A percentile compares a stretch with the other conserved stretches of the same genome.
Evolutionary conservation across 768 basidiomycete genomes (phyloP).

Genomic region (Suillus brevipes): DNA sequence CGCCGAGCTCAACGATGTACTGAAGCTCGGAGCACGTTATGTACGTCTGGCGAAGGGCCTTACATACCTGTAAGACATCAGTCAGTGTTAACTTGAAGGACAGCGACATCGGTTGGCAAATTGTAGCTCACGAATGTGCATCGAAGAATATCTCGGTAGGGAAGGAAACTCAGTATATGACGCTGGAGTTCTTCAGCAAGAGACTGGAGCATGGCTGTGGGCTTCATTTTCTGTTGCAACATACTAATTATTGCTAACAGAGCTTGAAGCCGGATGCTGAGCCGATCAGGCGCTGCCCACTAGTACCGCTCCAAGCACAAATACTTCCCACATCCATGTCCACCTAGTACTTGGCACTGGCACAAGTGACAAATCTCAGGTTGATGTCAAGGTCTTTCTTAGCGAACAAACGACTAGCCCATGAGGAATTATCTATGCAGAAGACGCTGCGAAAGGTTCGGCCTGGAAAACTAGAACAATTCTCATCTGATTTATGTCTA

Average conservation of each 20-base stretch:
- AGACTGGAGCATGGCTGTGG: background rate
- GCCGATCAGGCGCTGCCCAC: background rate
- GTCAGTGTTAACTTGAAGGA: background rate
- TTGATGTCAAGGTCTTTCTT: slow-evolving; percentile 1
- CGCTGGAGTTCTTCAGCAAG: slow-evolving; percentile 1
- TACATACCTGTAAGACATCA: background rate
- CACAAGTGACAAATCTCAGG: background rate
- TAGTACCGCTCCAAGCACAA: background rate
- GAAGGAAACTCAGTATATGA: background rate
- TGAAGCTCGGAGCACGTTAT: background rate
- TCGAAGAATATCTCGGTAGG: slow-evolving; percentile 1
- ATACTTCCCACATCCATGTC: background rate
- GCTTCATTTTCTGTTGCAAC: background rate
- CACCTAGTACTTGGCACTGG: too few species aligned
- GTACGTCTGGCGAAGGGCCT: background rate
- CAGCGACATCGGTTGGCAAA: background rate
- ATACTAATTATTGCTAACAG: background rate
- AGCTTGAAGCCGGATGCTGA: background rate
- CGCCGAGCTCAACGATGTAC: background rate
- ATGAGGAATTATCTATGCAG: slow-evolving; percentile 10
- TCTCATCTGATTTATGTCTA: slow-evolving; percentile 43
- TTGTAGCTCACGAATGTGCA: background rate
- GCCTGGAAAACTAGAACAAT: slow-evolving; percentile 22
- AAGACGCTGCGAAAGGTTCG: slow-evolving; percentile 12
- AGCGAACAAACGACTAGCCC: background rate